Base-by-base conservation (phyloP, 1,284 basidiomycete genomes). In the Cutaneotrichosporon sp. region DNA sequence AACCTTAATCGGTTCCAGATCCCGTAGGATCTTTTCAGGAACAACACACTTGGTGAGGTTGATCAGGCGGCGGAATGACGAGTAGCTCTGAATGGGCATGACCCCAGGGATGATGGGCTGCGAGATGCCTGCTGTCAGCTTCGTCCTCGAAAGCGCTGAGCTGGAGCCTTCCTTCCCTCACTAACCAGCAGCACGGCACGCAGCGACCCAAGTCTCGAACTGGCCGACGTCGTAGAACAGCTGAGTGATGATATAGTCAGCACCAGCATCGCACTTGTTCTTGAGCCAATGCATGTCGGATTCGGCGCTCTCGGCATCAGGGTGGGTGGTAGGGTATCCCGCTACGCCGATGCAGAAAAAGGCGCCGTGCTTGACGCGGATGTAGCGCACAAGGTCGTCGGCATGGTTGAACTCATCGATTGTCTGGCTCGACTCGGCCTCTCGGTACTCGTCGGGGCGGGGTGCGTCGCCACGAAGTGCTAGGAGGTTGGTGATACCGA, bases 1-100 rank as follows among this genome's bases (percentile, higher is more conserved):
- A 76, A 92, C 92, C 69, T 88, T 87, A 73, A 98, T 91, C 1
- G 86, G 85, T 49, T 91, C 87, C 1, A 99, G 82, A 64, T 87
- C 87, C 2, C 85, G 80, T 78, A 89, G 84, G 51, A 97, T 83
- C 32, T 82, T 75, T 4, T 85, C 81, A 0, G 97, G 97, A 4
- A 97, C 88, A 31, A 85, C 85, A 2, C 89, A 88, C 46, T 91
- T 91, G 71, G 91, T 93, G 30, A 99, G 84, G 75, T 95, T 96
- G 47, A 90, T 91, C 69, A 98, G 84, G 60, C 97, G 89, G 58
- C 90, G 84, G 81, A 99, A 99, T 1, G 94, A 95, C 22, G 89
- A 86, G 76, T 94, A 97, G 50, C 91, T 97, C 76, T 99, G 97
- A 64, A 99, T 92, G 0, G 97, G 97, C 95, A 99, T 98, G 66